Evolutionary conservation across 306 rosid genomes (phyloP).

Genomic region (Rubus parviflorus): DNA sequence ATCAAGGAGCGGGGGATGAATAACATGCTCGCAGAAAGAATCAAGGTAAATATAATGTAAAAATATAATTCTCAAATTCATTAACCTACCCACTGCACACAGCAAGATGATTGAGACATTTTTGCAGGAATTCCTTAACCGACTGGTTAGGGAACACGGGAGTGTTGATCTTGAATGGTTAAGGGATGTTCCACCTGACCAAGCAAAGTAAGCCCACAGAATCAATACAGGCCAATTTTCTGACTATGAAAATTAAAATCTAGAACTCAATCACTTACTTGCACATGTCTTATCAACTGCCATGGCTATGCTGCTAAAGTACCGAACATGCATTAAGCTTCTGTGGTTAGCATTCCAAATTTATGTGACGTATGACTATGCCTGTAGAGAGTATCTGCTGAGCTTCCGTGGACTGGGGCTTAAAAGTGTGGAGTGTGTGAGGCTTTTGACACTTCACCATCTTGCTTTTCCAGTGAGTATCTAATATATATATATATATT

Average conservation of each 20-base stretch:
- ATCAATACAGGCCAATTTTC: conserved; percentile 25
- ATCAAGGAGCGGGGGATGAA: conserved; percentile 96
- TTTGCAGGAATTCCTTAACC: conserved; percentile 81
- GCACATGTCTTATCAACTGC: conserved; percentile 17
- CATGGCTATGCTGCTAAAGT: conserved; percentile 16
- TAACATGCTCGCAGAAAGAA: conserved; percentile 85
- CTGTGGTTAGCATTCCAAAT: conserved; percentile 18
- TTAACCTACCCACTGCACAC: conserved; percentile 21
- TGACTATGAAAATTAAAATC: conserved; percentile 8
- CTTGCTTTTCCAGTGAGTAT: conserved; percentile 98
- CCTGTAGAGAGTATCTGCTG: conserved; percentile 85
- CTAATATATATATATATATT: neutral
- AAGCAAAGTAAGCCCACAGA: conserved; percentile 74
- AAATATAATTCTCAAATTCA: neutral
- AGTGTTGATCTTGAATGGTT: conserved; percentile 90
- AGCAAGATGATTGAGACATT: conserved; percentile 33
- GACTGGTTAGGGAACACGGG: conserved; percentile 83
- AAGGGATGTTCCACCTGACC: conserved; percentile 95
- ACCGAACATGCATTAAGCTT: conserved; percentile 6
- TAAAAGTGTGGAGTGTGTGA: conserved; percentile 98
- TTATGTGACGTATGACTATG: neutral
- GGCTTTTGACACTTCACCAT: conserved; percentile 97
- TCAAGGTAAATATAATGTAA: conserved; percentile 54
- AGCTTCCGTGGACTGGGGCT: conserved; percentile 92
- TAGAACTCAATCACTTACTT: conserved; percentile 17